These are phyloP conservation scores for Aspergillus terreus DNA, from an alignment of 2,329 filamentous ascomycete species.

Conservation along the genomic window DNA sequence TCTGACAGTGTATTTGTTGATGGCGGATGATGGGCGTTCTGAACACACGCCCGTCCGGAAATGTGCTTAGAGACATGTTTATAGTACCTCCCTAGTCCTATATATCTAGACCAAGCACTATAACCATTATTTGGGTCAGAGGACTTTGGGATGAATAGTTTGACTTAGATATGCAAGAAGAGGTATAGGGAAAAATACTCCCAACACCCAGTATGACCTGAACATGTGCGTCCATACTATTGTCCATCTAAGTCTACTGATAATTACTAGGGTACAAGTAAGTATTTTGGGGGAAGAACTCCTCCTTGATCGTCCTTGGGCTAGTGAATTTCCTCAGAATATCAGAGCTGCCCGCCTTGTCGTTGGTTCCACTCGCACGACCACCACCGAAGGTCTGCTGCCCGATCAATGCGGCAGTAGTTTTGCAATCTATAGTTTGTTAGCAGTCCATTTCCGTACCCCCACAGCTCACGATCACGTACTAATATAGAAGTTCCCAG, in stretches of 20 bases:
- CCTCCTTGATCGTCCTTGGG: slow-evolving; percentile 66
- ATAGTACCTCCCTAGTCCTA: too few relatives aligned
- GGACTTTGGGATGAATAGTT: too few relatives aligned
- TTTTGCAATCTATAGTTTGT: slow-evolving; percentile 31
- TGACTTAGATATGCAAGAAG: too few relatives aligned
- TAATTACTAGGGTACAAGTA: slow-evolving; percentile 66
- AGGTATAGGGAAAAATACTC: too few relatives aligned
- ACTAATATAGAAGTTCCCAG: slow-evolving; percentile 43
- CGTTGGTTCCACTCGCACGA: slow-evolving; percentile 67
- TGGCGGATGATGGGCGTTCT: too few relatives aligned
- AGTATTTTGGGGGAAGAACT: slow-evolving; percentile 59
- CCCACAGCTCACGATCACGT: slow-evolving; percentile 6
- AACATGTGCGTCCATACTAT: too few relatives aligned
- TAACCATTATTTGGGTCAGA: too few relatives aligned
- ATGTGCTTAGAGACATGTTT: too few relatives aligned
- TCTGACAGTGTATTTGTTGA: too few relatives aligned
- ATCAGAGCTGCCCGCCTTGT: slow-evolving; percentile 64
- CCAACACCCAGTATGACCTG: too few relatives aligned
- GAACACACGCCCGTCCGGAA: too few relatives aligned
- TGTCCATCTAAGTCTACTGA: slow-evolving; percentile 1
- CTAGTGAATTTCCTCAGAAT: slow-evolving; percentile 62
- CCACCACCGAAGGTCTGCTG: slow-evolving; percentile 70
- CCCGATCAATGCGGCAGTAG: slow-evolving; percentile 67
- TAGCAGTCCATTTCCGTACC: background rate
- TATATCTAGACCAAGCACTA: too few relatives aligned